A percentile compares a stretch with the other conserved stretches of the same genome.
Conservation (phyloP, 257 asterid genomes). For the Ilex asprella region DNA sequence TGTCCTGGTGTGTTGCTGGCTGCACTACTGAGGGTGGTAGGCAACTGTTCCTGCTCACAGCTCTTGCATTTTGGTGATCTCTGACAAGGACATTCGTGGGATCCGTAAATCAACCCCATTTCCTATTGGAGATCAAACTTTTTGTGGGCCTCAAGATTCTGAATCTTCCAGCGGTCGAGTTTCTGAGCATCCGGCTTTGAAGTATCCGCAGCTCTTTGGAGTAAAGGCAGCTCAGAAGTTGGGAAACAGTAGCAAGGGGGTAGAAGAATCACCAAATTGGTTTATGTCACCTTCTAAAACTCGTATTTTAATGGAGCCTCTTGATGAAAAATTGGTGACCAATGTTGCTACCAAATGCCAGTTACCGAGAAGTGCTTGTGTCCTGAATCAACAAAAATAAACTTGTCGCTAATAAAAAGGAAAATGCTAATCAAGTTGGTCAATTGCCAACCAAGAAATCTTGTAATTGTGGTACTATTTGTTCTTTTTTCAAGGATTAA, state of each 20-base stretch:
- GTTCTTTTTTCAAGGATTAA: too few relatives aligned
- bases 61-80: slow-evolving; percentile 47
- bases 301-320: slow-evolving; percentile 69
- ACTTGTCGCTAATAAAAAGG: slow-evolving; percentile 11
- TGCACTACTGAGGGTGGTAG: slow-evolving; percentile 40
- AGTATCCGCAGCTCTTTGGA: slow-evolving; percentile 65
- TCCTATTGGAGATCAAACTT: slow-evolving; percentile 27
- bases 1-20: too few relatives aligned
- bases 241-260: slow-evolving; percentile 31
- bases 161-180: slow-evolving; percentile 42
- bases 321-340: slow-evolving; percentile 31
- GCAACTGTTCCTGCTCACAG: slow-evolving; percentile 49
- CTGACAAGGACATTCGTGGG: slow-evolving; percentile 29
- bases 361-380: slow-evolving; percentile 13
- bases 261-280: slow-evolving; percentile 67
- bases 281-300: slow-evolving; percentile 84
- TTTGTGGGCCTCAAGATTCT: slow-evolving; percentile 41
- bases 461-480: slow-evolving; percentile 26
- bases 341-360: slow-evolving; percentile 16
- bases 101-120: slow-evolving; percentile 54
- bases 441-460: slow-evolving; percentile 11
- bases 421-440: slow-evolving; percentile 17
- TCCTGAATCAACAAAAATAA: slow-evolving; percentile 4
- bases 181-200: slow-evolving; percentile 37
- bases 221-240: slow-evolving; percentile 31